A percentile compares a stretch with the other conserved stretches of the same genome.
These are phyloP conservation scores for Pyrus betulifolia DNA, from an alignment of 306 rosid species.

Conservation along the genomic window DNA sequence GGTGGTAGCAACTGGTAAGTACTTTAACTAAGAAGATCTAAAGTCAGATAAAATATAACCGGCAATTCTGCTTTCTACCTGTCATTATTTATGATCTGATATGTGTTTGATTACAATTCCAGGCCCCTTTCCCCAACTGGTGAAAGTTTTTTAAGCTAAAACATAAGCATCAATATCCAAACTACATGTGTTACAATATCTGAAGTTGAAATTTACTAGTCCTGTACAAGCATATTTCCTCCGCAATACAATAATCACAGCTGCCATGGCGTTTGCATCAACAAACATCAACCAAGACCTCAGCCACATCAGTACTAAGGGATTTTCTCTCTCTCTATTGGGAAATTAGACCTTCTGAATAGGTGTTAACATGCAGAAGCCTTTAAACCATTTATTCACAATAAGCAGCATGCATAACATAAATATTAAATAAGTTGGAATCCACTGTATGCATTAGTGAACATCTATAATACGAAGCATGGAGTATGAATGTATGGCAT, in stretches of 20 bases:
- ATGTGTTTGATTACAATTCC: neutral
- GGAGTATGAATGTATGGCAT: too few species aligned
- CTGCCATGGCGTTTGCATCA: neutral
- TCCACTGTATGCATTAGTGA: neutral
- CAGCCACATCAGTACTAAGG: neutral
- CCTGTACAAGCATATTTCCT: too few species aligned
- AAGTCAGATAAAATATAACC: neutral
- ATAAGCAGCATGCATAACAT: neutral
- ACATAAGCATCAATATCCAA: neutral
- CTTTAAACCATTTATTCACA: neutral
- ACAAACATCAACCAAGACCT: neutral
- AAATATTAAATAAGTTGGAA: neutral
- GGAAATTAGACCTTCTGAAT: neutral
- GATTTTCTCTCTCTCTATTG: neutral
- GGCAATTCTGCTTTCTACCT: neutral
- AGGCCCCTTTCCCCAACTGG: neutral
- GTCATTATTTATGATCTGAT: neutral
- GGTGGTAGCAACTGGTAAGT: neutral
- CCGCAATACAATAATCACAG: neutral
- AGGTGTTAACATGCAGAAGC: neutral
- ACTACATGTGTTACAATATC: too few species aligned
- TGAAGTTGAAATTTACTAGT: too few species aligned
- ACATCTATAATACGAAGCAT: too few species aligned
- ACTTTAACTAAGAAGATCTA: neutral
- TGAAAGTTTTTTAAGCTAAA: neutral